Evolutionary conservation across 2,329 filamentous ascomycete species (phyloP), one percentile per base, ranked within the genome.

Genomic region (Ophiostoma sp.): DNA sequence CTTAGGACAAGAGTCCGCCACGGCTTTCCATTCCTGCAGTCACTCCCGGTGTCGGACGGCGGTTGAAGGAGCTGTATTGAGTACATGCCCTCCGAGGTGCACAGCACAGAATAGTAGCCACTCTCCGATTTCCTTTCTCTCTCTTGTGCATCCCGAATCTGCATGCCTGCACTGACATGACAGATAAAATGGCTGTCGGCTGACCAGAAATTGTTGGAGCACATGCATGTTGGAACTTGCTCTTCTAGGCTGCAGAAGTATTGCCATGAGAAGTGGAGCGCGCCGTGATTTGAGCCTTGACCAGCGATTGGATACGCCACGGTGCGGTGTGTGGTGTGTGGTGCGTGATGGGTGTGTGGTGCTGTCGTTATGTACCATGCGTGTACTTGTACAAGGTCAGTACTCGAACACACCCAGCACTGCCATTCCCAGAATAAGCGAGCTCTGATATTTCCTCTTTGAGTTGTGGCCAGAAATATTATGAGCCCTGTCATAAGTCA

Each of bases 401-500:
- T 17, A 44, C 15, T 39, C 7, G 17, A 8, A n/a, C 20, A 20
- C 20, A 48, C 20, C 44, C 4, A 48, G 48, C 20, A 57, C n/a
- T 23, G 52, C 23, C 10, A 10, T 57, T 13, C 52, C 23, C n/a
- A 27, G n/a, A 54, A 54, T 54, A 23, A 27, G 52, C 52, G 52
- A 57, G 52, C 52, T 57, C 52, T 52, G 48, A 4, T 23, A 6
- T 20, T 8, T 20, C n/a, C 17, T 52, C 48, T 15, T 23, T 20
- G 48, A 15, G 39, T 41, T 41, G 11, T 41, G 39, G 39, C 39
- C 39, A 41, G 10, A 41, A 41, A 15, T 11, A 1, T 3, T 13
- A n/a, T n/a, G n/a, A 52, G 11, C 17, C 52, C 52, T 57, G 52
- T 57, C 52, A 57, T 57, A 57, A 57, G n/a, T 57, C 52, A 57